A percentile compares a stretch with the other conserved stretches of the same genome.
Conservation (phyloP, 352 stramenopile genomes). For the Hyaloperonospora brassicae region DNA sequence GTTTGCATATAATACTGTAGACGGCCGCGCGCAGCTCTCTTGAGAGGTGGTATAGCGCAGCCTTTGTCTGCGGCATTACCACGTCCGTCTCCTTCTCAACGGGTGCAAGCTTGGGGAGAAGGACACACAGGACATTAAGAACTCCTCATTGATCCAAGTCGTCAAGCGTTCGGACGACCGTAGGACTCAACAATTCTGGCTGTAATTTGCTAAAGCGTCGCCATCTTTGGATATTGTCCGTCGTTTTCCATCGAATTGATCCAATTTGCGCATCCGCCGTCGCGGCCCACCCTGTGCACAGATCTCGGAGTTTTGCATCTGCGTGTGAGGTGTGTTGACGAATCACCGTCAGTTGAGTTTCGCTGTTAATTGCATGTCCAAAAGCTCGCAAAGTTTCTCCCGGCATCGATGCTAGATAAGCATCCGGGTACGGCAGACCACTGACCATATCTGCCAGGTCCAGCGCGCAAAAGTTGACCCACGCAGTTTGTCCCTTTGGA, state of each 20-base stretch:
- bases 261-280: neutral
- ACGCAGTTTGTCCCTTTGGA: neutral
- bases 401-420: neutral
- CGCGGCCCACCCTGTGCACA: neutral
- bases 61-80: neutral
- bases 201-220: too few relatives aligned
- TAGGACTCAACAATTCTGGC: too few relatives aligned
- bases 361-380: neutral
- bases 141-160: too few relatives aligned
- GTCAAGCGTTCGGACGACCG: too few relatives aligned
- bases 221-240: neutral
- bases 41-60: neutral
- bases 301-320: too few relatives aligned
- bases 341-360: neutral
- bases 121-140: too few relatives aligned
- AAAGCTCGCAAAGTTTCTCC: neutral
- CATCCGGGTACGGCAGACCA: neutral
- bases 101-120: neutral
- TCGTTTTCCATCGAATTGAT: neutral
- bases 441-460: neutral
- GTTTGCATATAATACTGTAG: too few relatives aligned
- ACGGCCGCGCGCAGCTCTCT: neutral
- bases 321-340: neutral
- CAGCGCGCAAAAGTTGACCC: neutral
- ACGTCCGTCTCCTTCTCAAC: neutral